Base-by-base conservation (phyloP, 148 eudicot species). In the Silene latifolia region DNA sequence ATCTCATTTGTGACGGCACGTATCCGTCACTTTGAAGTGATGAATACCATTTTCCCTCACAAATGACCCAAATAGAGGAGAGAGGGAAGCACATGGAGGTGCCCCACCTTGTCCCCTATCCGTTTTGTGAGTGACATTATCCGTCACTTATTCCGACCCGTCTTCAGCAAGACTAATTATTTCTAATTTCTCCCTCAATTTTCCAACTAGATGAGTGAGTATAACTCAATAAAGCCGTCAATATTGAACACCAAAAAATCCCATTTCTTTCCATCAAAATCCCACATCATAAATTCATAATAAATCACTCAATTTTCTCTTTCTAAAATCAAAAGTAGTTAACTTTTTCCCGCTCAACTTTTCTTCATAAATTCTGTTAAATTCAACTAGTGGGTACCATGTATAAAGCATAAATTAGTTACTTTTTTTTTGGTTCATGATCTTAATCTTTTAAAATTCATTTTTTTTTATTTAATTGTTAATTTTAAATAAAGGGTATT, bases 231-330 rank as follows among this genome's bases (percentile, higher is more conserved):
- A n/a, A 21, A 78, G 83, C 85, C 85, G 75, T 78, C 84, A 71
- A 15, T 66, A 62, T 72, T 71, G 76, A 71, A 76, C 17, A 62
- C 44, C 84, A 83, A 86, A 76, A 86, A 76, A 63, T 85, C 88
- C 57, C 27, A 46, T 74, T 89, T 79, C 86, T 60, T 42, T 46
- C 27, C 29, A 62, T 17, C 56, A 20, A n/a, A n/a, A 68, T 32
- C 35, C 35, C 4, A 32, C 32, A 56, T 39, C 44, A 39, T 39
- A 39, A 32, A 32, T 32, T 48, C 46, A 58, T 59, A 35, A 75
- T 19, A 76, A 53, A 47, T 20, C 68, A 51, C n/a, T 21, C 23
- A 51, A 8, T 20, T 23, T 14, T n/a, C 21, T 72, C 67, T 72
- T 53, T 69, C 46, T 13, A 20, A 24, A 21, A 24, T 44, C 14